Base-by-base conservation (phyloP, 2,329 filamentous ascomycete genomes). In the Raffaelea arxii region DNA sequence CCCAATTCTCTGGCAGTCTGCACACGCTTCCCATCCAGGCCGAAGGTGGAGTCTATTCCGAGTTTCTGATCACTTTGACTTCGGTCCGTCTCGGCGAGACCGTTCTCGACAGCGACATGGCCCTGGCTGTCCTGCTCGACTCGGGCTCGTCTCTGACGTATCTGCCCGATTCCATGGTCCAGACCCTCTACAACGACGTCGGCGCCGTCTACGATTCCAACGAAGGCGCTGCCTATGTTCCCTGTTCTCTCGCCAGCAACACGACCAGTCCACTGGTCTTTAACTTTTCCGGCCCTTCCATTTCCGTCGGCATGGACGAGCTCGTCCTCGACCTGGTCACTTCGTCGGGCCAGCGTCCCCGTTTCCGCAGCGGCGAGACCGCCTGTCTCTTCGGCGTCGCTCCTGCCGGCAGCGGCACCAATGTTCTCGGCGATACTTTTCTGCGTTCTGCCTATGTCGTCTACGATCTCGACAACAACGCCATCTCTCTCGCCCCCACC, bases 361-460 rank as follows among this genome's bases (percentile, higher is more conserved):
- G 61, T 0, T 80, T 81, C 56, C 58, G 62, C 21, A 67, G 81
- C 54, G 77, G 75, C 47, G 65, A 64, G 10, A 55, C 66, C 1
- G 75, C 78, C 9, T 88, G 84, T 53, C 67, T 82, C 30, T 85
- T 87, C 55, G 84, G 82, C 47, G 74, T 88, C 51, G 70, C 75
- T 3, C 78, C 80, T 2, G 71, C 79, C 2, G 71, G 70, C 3
- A 53, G 61, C 2, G 68, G 71, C 25, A 73, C 74, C n/a, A 71
- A 74, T 38, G 76, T 86, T 2, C 66, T 89, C 24, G 84, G 84
- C 16, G 84, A 88, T 58, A 85, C 84, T 0, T 89, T 89, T 60
- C 67, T 89, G 46, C 72, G 84, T 41, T 83, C 80, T 30, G 84
- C 84, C 0, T 89, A 89, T 54, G 74, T 86, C 14, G 84, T 89